Percentiles rank a stretch among this genome's conserved stretches.
These are phyloP conservation scores for Arthrobotrys iridis DNA, from an alignment of 2,329 filamentous ascomycete genomes.

Conservation along the genomic window DNA sequence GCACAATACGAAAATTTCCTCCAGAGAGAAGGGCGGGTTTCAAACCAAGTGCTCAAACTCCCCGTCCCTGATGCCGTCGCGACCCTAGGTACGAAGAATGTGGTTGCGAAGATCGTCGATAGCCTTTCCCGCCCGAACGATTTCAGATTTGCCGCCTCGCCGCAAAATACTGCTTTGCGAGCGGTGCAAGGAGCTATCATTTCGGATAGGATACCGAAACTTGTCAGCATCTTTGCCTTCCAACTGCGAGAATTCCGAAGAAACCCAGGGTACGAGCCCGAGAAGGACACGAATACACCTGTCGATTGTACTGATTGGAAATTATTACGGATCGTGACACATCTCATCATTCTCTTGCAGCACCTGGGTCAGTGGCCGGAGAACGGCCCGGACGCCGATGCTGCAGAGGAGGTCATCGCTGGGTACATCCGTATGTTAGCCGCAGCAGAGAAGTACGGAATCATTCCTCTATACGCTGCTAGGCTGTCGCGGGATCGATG, in stretches of 20 bases:
- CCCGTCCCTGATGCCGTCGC: conserved; percentile 71
- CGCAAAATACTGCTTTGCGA: conserved; percentile 72
- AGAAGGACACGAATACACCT: conserved; percentile 63
- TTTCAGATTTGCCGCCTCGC: conserved; percentile 65
- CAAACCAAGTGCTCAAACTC: conserved; percentile 69
- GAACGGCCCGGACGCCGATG: conserved; percentile 59
- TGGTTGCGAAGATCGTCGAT: conserved; percentile 67
- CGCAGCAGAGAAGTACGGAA: conserved; percentile 75
- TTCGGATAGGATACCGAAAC: conserved; percentile 61
- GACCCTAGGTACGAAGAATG: conserved; percentile 64
- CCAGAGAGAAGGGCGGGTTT: conserved; percentile 67
- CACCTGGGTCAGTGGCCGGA: conserved; percentile 67
- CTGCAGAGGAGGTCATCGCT: conserved; percentile 76
- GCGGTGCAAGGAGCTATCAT: conserved; percentile 80
- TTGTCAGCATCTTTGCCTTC: conserved; percentile 55
- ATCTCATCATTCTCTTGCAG: conserved; percentile 76
- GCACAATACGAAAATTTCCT: conserved; percentile 81
- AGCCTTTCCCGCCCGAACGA: conserved; percentile 46
- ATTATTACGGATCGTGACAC: conserved; percentile 72
- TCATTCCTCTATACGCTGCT: conserved; percentile 89
- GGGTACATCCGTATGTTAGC: conserved; percentile 84
- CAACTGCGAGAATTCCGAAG: conserved; percentile 63
- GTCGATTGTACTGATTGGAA: conserved; percentile 60
- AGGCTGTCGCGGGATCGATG: conserved; percentile 73
- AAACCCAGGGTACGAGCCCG: conserved; percentile 63